Base-by-base conservation (phyloP, 1,139 yeast species). In the Eremothecium gossypii region DNA sequence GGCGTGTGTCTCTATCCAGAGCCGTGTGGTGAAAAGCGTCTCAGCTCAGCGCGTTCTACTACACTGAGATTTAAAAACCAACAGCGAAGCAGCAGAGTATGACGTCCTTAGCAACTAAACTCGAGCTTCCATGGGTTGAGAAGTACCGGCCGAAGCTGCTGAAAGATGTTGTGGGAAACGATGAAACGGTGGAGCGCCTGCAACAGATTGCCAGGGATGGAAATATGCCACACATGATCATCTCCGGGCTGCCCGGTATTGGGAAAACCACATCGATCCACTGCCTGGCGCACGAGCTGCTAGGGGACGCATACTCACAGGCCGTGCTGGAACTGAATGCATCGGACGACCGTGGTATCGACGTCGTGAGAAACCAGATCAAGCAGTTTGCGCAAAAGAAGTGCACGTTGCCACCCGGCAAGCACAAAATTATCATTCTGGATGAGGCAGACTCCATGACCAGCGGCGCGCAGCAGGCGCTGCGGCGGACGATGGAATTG, bases 381-480 rank as follows among this genome's bases (percentile, higher is more conserved):
- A 91, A 91, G 65, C 85, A 84, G 49, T 91, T 91, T 70, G 97
- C 98, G 3, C 97, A 89, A 59, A 89, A 91, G 53, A 89, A 85
- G 60, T 91, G 73, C 45, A 84, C 68, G 57, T 72, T 75, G 58
- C 95, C 73, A 51, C 74, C 68, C 43, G 96, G 77, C 48, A 76
- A 79, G 53, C 96, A 91, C 58, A 91, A 91, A 70, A 84, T 91
- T 46, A 75, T 91, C 49, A 87, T 89, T 42, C 67, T 89, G 48
- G 97, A 89, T 63, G 97, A 89, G 63, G 97, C 96, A 0, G 97
- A 91, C 60, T 83, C 86, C 1, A 72, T 91, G 59, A 80, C 93
- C 13, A 74, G 96, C 52, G 98, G 94, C 60, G 98, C 98, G 0
- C 98, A 91, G 62, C 96, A 96, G 10, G 98, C 98, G 0, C 69